Evolutionary conservation across 305 asterid genomes (phyloP), one percentile per base, ranked within the genome.

Genomic region (Ruellia speciosa): DNA sequence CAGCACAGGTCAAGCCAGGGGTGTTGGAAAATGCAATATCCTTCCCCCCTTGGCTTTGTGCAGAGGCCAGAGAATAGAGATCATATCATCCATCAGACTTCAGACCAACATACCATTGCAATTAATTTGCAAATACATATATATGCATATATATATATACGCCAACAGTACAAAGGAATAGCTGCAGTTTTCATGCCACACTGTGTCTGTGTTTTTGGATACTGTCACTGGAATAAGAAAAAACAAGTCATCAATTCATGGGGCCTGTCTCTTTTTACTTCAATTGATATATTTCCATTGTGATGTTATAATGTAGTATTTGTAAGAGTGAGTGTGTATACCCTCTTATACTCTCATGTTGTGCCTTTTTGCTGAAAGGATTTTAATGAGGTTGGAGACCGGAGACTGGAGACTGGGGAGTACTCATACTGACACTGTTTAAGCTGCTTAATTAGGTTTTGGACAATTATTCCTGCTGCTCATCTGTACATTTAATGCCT

Each of bases 11-110:
- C 31, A 24, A 24, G 49, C 53, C 7, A 34, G 71, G 73, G 74
- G 62, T 67, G 62, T 75, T 76, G 87, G 77, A 73, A 75, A 70
- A 62, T 67, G 72, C 59, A 73, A 62, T 62, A 69, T 69, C 64
- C 68, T 52, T 61, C 60, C 52, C 60, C 2, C 3, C 31, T 24
- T 24, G 31, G 31, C 31, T 24, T 24, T 63, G 16, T 63, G 49
- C 54, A 64, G 63, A 24, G 31, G n/a, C n/a, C 31, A 24, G 31
- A 24, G n/a, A n/a, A n/a, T n/a, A 24, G 31, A 24, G 3, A 24
- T 24, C 31, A 24, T 24, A 24, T 24, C n/a, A 24, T 24, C 31
- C 31, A 24, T 24, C 31, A 24, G 31, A 24, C 31, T 1, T 1
- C 31, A 24, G 31, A 24, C 31, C 31, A 24, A 24, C 31, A 24